These are phyloP conservation scores for Tubosaeta sp. DNA, from an alignment of 768 basidiomycete genomes.

Conservation along the genomic window DNA sequence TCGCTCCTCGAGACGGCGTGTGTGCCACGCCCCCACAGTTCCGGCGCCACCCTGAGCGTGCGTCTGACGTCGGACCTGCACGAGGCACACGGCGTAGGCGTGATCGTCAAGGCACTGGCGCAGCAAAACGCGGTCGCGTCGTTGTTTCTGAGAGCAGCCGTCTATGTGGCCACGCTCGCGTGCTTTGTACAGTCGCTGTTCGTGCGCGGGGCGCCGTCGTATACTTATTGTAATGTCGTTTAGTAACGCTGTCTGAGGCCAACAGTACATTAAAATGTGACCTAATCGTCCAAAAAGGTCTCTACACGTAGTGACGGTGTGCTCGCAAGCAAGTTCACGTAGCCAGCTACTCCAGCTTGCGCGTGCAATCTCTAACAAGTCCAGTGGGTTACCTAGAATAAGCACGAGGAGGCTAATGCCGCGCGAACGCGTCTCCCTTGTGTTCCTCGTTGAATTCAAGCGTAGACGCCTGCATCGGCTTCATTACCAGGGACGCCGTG, in stretches of 20 bases:
- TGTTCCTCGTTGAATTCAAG: conserved; percentile 11
- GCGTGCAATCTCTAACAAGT: conserved; percentile 9
- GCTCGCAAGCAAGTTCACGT: conserved; percentile 19
- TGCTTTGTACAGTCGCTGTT: conserved; percentile 4
- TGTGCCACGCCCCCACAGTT: no score
- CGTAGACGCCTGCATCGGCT: conserved; percentile 22
- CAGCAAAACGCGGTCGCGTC: conserved; percentile 11
- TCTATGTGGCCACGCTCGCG: not conserved
- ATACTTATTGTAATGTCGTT: not conserved
- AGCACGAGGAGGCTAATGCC: not conserved
- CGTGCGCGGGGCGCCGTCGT: not conserved
- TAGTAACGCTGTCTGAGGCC: not conserved
- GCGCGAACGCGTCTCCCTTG: conserved; percentile 15
- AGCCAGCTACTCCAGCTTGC: conserved; percentile 32
- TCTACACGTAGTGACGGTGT: conserved; percentile 1
- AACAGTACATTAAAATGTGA: not conserved
- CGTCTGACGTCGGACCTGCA: not conserved
- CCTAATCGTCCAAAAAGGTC: not conserved
- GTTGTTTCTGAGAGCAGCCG: conserved; percentile 9
- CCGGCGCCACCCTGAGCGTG: no score
- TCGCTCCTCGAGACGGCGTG: no score
- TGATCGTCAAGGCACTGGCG: conserved; percentile 16
- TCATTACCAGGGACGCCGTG: conserved; percentile 27
- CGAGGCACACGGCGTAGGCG: conserved; percentile 13
- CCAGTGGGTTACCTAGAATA: not conserved